Evolutionary conservation across 1,284 basidiomycete species (phyloP).

Genomic region (Phenoliferia sp.): DNA sequence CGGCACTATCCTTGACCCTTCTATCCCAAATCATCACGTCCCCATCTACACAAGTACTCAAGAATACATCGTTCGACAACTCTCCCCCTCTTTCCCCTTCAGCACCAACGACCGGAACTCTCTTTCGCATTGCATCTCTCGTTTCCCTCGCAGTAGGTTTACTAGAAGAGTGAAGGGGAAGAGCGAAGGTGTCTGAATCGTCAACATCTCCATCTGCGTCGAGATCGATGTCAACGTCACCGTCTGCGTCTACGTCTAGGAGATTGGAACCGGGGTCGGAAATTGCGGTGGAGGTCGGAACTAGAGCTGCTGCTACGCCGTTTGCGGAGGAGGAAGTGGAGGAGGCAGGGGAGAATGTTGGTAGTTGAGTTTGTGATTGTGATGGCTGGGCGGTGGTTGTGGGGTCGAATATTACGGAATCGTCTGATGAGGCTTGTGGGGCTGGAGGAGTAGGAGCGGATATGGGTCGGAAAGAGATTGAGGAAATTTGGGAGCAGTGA

Average conservation of each 20-base stretch:
- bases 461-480: slow-evolving; percentile 70
- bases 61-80: slow-evolving; percentile 76
- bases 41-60: slow-evolving; percentile 88
- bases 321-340: slow-evolving; percentile 5
- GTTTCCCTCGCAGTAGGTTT: slow-evolving; percentile 6
- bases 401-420: slow-evolving; percentile 28
- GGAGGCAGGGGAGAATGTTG: too few relatives aligned
- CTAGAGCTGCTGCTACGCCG: slow-evolving; percentile 7
- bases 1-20: slow-evolving; percentile 54
- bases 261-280: slow-evolving; percentile 53
- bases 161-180: neutral
- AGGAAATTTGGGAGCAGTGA: slow-evolving; percentile 81
- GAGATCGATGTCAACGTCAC: too few relatives aligned
- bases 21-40: slow-evolving; percentile 89
- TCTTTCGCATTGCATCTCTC: neutral
- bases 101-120: slow-evolving; percentile 9
- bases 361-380: too few relatives aligned
- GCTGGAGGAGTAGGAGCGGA: slow-evolving; percentile 25
- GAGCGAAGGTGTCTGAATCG: slow-evolving; percentile 5
- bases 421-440: slow-evolving; percentile 39
- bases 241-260: slow-evolving; percentile 49
- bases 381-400: too few relatives aligned
- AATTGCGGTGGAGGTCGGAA: slow-evolving; percentile 45
- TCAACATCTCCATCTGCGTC: slow-evolving; percentile 18
- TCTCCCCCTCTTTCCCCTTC: slow-evolving; percentile 38